A percentile compares a stretch with the other conserved stretches of the same genome.
Conservation (phyloP, 441 rosid species). For the Iberis amara region DNA sequence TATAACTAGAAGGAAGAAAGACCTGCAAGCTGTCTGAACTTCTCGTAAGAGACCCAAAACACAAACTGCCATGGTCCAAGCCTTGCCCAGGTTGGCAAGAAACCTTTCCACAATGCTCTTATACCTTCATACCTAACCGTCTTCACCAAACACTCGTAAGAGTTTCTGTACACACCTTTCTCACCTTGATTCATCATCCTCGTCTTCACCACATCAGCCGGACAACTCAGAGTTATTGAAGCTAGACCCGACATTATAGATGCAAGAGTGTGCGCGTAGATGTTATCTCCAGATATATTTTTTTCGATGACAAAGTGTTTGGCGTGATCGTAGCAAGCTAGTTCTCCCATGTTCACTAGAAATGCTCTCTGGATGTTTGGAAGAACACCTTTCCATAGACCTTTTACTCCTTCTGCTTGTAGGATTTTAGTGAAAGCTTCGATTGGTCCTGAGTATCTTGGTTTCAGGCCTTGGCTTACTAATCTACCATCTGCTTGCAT, state of each 20-base stretch:
- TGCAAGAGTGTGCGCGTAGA: conserved; percentile 72
- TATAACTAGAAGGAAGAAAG: conserved; percentile 61
- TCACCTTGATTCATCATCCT: conserved; percentile 78
- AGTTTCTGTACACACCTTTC: conserved; percentile 39
- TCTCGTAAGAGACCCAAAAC: conserved; percentile 93
- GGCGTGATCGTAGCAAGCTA: conserved; percentile 87
- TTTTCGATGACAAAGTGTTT: conserved; percentile 52
- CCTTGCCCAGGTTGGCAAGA: conserved; percentile 86
- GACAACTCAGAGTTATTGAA: conserved; percentile 77
- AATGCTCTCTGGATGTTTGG: conserved; percentile 85
- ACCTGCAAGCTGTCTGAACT: conserved; percentile 57
- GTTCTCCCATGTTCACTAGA: conserved; percentile 85
- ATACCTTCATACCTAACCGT: conserved; percentile 65
- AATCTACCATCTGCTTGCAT: conserved; percentile 78
- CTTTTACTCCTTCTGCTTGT: conserved; percentile 50
- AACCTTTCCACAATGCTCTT: conserved; percentile 80
- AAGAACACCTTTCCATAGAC: conserved; percentile 83
- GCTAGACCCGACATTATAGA: conserved; percentile 74
- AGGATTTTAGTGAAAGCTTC: conserved; percentile 58
- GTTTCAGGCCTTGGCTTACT: conserved; percentile 51
- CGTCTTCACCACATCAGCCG: conserved; percentile 87
- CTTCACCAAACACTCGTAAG: conserved; percentile 76
- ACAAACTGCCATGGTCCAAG: conserved; percentile 96
- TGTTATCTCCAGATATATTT: conserved; percentile 51
- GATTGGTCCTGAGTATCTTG: conserved; percentile 58